Evolutionary conservation across 2,329 filamentous ascomycete species (phyloP).

Genomic region (Setomelanomma holmii): DNA sequence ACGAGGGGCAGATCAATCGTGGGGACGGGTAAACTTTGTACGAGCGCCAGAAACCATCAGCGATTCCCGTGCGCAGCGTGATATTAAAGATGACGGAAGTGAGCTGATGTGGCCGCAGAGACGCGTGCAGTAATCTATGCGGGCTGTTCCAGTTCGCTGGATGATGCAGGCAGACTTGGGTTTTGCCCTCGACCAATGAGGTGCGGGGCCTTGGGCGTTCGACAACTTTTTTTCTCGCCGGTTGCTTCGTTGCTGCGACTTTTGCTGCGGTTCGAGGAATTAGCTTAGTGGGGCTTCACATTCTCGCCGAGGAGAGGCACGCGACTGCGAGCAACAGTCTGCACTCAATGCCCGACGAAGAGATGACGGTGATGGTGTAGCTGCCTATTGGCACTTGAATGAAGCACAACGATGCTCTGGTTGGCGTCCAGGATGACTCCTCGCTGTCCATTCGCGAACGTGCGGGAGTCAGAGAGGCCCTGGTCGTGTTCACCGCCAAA

Average conservation of each 20-base stretch:
- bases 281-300: conserved; percentile 42
- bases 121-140: conserved; percentile 29
- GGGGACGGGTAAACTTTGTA: conserved; percentile 3
- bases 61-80: conserved; percentile 1
- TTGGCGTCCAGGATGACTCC: conserved; percentile 17
- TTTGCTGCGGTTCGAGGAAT: conserved; percentile 31
- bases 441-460: conserved; percentile 15
- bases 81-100: conserved; percentile 30
- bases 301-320: conserved; percentile 29
- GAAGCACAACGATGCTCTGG: conserved; percentile 7
- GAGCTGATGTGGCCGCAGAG: conserved; percentile 14
- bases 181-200: conserved; percentile 38
- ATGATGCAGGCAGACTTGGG: conserved; percentile 33
- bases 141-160: conserved; percentile 28
- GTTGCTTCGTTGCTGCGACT: conserved; percentile 40
- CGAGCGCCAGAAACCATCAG: neutral
- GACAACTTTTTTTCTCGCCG: conserved; percentile 33
- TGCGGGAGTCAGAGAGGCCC: conserved; percentile 31
- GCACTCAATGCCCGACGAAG: neutral
- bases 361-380: conserved; percentile 1
- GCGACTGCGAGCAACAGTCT: conserved; percentile 23
- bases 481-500: conserved; percentile 20
- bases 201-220: conserved; percentile 13
- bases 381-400: conserved; percentile 2
- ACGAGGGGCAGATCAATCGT: conserved; percentile 25